These are phyloP conservation scores for Aethionema arabicum DNA, from an alignment of 345 rosid species.

Conservation along the genomic window DNA sequence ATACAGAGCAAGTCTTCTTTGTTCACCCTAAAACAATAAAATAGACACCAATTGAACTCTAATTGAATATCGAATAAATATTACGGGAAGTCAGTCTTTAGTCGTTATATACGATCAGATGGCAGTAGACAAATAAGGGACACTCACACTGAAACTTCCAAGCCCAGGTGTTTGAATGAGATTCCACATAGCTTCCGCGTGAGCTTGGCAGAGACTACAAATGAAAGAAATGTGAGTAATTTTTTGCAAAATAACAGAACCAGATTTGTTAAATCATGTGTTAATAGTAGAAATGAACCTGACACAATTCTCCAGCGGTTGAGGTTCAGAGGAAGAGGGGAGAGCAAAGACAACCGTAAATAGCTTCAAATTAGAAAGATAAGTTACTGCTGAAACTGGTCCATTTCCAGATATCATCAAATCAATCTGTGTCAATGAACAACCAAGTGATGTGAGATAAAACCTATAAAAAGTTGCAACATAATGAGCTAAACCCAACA, in stretches of 20 bases:
- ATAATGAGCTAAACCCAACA: constrained; percentile 22
- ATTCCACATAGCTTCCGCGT: constrained; percentile 65
- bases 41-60: constrained; percentile 22
- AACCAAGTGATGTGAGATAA: constrained; percentile 24
- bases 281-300: constrained; percentile 42
- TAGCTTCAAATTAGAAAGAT: constrained; percentile 56
- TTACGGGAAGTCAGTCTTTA: background rate
- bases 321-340: constrained; percentile 55
- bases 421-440: constrained; percentile 61
- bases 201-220: constrained; percentile 59
- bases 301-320: constrained; percentile 53
- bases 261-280: background rate
- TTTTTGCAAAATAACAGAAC: constrained; percentile 14
- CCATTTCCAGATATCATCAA: constrained; percentile 81
- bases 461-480: constrained; percentile 7
- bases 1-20: constrained; percentile 69
- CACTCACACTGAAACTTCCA: constrained; percentile 58
- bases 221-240: constrained; percentile 22
- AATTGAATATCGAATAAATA: background rate
- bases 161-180: constrained; percentile 57
- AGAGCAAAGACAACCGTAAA: constrained; percentile 68
- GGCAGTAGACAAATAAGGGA: background rate
- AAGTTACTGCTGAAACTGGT: constrained; percentile 68
- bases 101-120: background rate
- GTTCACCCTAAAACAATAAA: constrained; percentile 61